Conservation (phyloP, 108 stramenopile genomes). For the Fragilariopsis cylindrus region DNA sequence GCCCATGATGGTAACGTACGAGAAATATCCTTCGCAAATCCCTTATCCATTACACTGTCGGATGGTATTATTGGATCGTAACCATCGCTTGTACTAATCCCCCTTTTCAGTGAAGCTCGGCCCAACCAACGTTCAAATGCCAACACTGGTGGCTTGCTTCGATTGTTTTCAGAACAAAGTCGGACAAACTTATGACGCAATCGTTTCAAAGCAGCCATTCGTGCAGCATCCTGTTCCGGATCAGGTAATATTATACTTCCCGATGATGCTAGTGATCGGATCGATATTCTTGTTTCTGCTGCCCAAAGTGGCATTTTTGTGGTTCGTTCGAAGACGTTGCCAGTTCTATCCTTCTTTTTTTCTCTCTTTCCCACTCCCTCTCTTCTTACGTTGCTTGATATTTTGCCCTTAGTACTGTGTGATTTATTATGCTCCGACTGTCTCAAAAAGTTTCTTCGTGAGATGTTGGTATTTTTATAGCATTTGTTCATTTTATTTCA, state of each 20-base stretch:
- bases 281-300: constrained; percentile 5
- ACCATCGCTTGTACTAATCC: background rate
- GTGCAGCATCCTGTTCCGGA: constrained; percentile 26
- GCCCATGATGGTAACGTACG: background rate
- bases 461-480: too few species aligned
- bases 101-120: constrained; percentile 17
- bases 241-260: background rate
- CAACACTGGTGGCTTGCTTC: constrained; percentile 21
- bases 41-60: constrained; percentile 8
- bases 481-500: too few species aligned
- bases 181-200: constrained; percentile 22
- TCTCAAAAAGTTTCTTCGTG: too few species aligned
- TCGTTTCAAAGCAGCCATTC: constrained; percentile 28
- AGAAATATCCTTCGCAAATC: constrained; percentile 14
- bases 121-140: constrained; percentile 42
- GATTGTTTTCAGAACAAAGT: constrained; percentile 10
- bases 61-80: constrained; percentile 30
- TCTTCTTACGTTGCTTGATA: too few species aligned
- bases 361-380: too few species aligned
- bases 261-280: background rate
- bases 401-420: too few species aligned
- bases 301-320: constrained; percentile 17
- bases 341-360: too few species aligned
- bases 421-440: too few species aligned
- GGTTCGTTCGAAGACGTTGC: background rate